Percentiles rank a stretch among this genome's conserved stretches.
phyloP scores from a whole-genome alignment of 768 basidiomycete genomes.

The Amanita rimosa region DNA sequence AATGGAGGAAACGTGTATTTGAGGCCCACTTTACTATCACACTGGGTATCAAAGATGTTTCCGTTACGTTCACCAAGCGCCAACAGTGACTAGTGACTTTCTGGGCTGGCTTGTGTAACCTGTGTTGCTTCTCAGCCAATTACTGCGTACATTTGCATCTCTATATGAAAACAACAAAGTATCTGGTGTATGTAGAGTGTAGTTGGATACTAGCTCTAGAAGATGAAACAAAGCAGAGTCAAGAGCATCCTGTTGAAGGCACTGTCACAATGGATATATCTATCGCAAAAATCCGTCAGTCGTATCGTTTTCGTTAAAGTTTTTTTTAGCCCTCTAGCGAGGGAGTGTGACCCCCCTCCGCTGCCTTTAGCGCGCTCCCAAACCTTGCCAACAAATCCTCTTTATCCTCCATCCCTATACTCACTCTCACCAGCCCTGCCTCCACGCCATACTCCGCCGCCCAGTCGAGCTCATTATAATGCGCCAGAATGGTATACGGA shows the following conservation, averaged over 20 bases:
- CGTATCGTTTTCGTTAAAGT: too few species aligned
- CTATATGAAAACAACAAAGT: too few species aligned
- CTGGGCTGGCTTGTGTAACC: too few species aligned
- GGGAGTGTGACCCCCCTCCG: constrained; percentile 31
- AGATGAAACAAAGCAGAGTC: background rate
- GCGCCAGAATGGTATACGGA: constrained; percentile 88
- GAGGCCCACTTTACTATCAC: constrained; percentile 14
- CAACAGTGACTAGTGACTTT: background rate
- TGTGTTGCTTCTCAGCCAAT: too few species aligned
- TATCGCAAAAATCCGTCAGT: too few species aligned
- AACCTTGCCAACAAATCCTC: constrained; percentile 48
- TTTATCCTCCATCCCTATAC: constrained; percentile 81
- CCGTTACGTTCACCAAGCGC: constrained; percentile 10
- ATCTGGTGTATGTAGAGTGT: too few species aligned
- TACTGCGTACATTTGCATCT: too few species aligned
- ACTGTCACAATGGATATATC: background rate
- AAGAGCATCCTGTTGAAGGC: background rate
- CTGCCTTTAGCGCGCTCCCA: constrained; percentile 55
- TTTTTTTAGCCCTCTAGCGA: too few species aligned
- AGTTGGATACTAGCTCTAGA: too few species aligned
- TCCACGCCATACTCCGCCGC: constrained; percentile 83
- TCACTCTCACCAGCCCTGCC: constrained; percentile 71
- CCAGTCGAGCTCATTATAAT: constrained; percentile 87
- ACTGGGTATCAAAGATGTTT: constrained; percentile 13
- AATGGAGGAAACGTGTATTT: constrained; percentile 16